Evolutionary conservation across 2,329 filamentous ascomycete species (phyloP), one percentile per base, ranked within the genome.

Genomic region (Claviceps purpurea): DNA sequence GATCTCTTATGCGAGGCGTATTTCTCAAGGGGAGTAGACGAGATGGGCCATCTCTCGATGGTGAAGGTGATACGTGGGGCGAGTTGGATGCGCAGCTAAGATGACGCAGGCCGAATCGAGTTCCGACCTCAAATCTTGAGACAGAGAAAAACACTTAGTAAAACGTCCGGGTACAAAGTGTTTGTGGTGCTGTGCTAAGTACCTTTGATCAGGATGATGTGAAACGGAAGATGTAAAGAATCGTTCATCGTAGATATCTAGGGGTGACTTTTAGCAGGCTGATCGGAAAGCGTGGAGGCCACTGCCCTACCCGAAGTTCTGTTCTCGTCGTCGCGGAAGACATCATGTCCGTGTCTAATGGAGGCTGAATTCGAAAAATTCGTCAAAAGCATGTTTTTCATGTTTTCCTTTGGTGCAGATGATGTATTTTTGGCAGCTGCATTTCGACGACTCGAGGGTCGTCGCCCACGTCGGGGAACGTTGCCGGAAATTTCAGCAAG

Each of bases 31-130:
- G 50, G 22, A 62, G 59, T 2, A 60, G 55, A 24, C 61, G 60
- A 42, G 59, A 44, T 22, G 61, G 57, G 5, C 64, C 40, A 39
- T 65, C 63, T 55, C 62, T 60, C 1, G 61, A 56, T 8, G 59
- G 55, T 13, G 65, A 66, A 5, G 67, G 67, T n/a, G 67, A 68
- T 42, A 60, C 59, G 37, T 70, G 56, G 53, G 68, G 71, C 16
- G 70, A 64, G 49, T 70, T 68, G 10, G 69, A 63, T 39, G 64
- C 61, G 16, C 69, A 58, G 42, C 66, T 66, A 18, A 73, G 61
- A 4, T 64, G 60, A 20, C 68, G 67, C 38, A 71, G 58, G 18
- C 59, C 62, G 20, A 68, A 61, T 55, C 61, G 63, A 24, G 61
- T 61, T 47, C 62, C 65, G 54, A 61, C 57, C 57, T 64, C 62